A percentile compares a stretch with the other conserved stretches of the same genome.
phyloP scores from a whole-genome alignment of 805 yeast genomes.

The Kodamaea neixiangensis region DNA sequence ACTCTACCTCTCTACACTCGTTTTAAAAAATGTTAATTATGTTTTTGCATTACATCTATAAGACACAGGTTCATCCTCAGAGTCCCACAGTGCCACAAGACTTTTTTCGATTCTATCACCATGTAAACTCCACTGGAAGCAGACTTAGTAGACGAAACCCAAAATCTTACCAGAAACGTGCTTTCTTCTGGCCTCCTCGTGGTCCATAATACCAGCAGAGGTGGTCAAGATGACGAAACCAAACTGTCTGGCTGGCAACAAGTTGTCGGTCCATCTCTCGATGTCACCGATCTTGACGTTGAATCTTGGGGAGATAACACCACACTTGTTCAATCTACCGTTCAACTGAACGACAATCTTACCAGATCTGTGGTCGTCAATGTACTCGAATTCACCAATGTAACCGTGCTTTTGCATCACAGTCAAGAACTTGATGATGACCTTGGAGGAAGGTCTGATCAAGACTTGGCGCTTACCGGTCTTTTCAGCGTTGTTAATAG shows the following conservation, averaged over 20 bases:
- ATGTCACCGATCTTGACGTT: constrained; percentile 93
- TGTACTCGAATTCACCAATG: constrained; percentile 39
- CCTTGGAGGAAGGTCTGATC: constrained; percentile 39
- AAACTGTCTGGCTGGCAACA: constrained; percentile 98
- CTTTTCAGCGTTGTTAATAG: constrained; percentile 39
- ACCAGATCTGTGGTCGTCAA: constrained; percentile 39
- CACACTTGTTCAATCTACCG: constrained; percentile 84
- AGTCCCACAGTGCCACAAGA: not conserved
- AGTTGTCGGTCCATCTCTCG: constrained; percentile 98
- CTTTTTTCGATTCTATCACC: not conserved
- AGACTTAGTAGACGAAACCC: constrained; percentile 88
- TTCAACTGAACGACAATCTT: constrained; percentile 38
- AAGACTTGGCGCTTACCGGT: constrained; percentile 39
- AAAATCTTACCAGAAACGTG: constrained; percentile 98
- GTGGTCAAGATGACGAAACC: constrained; percentile 98
- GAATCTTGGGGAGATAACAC: constrained; percentile 98
- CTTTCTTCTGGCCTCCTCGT: constrained; percentile 99
- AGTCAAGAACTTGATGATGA: constrained; percentile 33
- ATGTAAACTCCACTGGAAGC: not conserved
- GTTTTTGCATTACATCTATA: not conserved
- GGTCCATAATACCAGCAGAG: constrained; percentile 99
- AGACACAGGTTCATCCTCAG: not conserved
- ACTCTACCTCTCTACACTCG: not conserved
- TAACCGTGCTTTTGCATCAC: constrained; percentile 38
- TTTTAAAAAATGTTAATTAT: not conserved